A percentile compares a stretch with the other conserved stretches of the same genome.
phyloP scores from a whole-genome alignment of 805 yeast genomes.

The Cyberlindnera mississippiensis region DNA sequence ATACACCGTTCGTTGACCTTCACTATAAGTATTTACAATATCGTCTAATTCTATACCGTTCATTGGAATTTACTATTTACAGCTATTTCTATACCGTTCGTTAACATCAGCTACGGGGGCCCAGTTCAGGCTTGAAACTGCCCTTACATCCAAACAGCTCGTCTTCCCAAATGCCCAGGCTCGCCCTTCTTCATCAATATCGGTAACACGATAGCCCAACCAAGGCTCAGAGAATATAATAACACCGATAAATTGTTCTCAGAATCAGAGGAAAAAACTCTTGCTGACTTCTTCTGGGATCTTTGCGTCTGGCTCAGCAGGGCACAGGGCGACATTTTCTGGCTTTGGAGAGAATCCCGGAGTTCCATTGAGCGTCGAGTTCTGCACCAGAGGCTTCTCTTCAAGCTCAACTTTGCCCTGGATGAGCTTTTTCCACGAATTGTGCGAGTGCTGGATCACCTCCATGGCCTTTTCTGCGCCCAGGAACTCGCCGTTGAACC shows the following conservation, averaged over 20 bases:
- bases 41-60: too few relatives aligned
- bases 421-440: conserved; percentile 78
- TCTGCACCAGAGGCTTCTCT: conserved; percentile 33
- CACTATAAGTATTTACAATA: too few relatives aligned
- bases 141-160: too few relatives aligned
- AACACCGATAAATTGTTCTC: not conserved
- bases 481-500: conserved; percentile 93
- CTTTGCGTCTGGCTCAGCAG: conserved; percentile 7
- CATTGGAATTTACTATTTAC: too few relatives aligned
- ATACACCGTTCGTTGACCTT: too few relatives aligned
- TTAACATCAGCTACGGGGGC: too few relatives aligned
- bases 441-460: conserved; percentile 74
- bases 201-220: too few relatives aligned
- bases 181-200: too few relatives aligned
- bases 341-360: conserved; percentile 28
- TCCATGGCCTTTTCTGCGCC: conserved; percentile 83
- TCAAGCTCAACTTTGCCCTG: conserved; percentile 40
- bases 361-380: conserved; percentile 56
- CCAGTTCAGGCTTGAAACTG: too few relatives aligned
- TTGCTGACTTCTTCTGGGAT: conserved; percentile 14
- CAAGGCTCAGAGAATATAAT: not conserved
- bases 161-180: too few relatives aligned
- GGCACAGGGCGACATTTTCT: not conserved
- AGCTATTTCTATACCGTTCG: too few relatives aligned
- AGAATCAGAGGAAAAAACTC: conserved; percentile 10